Percentiles rank a stretch among this genome's conserved stretches.
phyloP scores from a whole-genome alignment of 192 early-diverging fungal species.

The Phycomyces nitens region DNA sequence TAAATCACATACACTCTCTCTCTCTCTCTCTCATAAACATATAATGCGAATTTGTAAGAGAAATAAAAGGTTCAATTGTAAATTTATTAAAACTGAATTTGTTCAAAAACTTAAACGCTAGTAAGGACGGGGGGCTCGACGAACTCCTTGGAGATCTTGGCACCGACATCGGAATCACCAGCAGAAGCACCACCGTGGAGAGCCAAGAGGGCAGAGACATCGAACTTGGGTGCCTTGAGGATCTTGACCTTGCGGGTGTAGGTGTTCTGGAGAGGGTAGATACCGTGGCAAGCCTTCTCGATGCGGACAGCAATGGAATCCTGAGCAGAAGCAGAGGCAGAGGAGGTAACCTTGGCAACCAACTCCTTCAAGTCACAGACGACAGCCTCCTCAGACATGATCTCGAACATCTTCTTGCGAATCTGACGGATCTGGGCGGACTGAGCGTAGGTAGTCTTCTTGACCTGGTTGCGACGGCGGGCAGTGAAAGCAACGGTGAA shows the following conservation, averaged over 20 bases:
- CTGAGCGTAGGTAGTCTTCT: slow-evolving; percentile 98
- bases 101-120: background rate
- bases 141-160: slow-evolving; percentile 70
- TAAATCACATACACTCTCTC: too few species aligned
- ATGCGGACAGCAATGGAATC: slow-evolving; percentile 98
- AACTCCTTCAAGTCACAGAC: slow-evolving; percentile 93
- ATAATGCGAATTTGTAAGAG: too few species aligned
- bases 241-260: slow-evolving; percentile 98
- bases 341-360: slow-evolving; percentile 90
- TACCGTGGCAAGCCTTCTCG: slow-evolving; percentile 92
- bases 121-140: slow-evolving; percentile 75
- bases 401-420: slow-evolving; percentile 99
- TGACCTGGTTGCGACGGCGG: slow-evolving; percentile 89
- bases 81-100: background rate
- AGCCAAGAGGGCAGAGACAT: slow-evolving; percentile 93
- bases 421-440: slow-evolving; percentile 95
- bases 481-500: slow-evolving; percentile 97
- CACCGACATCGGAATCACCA: slow-evolving; percentile 78
- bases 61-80: background rate
- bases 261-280: slow-evolving; percentile 98
- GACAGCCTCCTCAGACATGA: slow-evolving; percentile 84
- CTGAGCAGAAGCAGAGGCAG: slow-evolving; percentile 35
- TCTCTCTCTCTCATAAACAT: too few species aligned
- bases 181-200: slow-evolving; percentile 85
- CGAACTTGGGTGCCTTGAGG: slow-evolving; percentile 95